Conservation (phyloP, 805 yeast species). For the Schwanniomyces vanrijiae region DNA sequence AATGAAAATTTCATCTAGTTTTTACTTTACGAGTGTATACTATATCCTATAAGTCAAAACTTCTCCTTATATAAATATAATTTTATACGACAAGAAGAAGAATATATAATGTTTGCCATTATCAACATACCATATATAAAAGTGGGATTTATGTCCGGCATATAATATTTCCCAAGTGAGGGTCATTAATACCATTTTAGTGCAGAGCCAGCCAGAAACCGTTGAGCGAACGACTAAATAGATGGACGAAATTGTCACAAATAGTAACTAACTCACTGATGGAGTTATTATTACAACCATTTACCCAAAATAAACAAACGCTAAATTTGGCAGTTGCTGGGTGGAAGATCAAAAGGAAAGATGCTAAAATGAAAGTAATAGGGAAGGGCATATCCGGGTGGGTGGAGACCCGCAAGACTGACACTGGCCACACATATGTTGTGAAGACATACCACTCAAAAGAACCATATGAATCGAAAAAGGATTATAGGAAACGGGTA, state of each 20-base stretch:
- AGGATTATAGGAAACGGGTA: slow-evolving; percentile 40
- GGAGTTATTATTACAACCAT: background rate
- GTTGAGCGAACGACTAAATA: background rate
- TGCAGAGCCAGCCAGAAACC: background rate
- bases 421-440: slow-evolving; percentile 27
- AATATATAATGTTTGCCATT: background rate
- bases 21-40: background rate
- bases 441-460: slow-evolving; percentile 44
- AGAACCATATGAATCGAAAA: slow-evolving; percentile 39
- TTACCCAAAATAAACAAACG: background rate
- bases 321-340: background rate
- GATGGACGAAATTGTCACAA: background rate
- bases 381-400: slow-evolving; percentile 17
- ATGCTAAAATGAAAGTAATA: background rate
- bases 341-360: background rate
- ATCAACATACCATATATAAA: background rate
- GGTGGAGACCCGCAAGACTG: slow-evolving; percentile 13
- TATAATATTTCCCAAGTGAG: background rate
- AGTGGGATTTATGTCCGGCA: background rate
- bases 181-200: background rate
- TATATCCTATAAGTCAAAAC: background rate
- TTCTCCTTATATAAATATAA: background rate
- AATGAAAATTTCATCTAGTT: slow-evolving; percentile 18
- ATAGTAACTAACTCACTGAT: background rate
- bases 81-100: background rate